Conservation (phyloP, 768 basidiomycete species). For the Podaxis sp. region DNA sequence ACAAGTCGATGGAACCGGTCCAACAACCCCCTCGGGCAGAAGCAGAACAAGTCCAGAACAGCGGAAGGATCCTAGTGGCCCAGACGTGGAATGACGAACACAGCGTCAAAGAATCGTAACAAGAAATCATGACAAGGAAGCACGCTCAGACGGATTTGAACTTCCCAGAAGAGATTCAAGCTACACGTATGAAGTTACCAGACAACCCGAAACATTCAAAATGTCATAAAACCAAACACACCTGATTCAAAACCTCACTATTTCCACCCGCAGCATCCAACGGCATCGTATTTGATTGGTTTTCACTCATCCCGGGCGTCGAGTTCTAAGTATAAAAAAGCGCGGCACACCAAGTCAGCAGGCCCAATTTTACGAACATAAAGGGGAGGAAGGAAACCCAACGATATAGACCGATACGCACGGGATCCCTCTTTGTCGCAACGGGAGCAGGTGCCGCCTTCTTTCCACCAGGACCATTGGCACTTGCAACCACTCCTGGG, state of each 20-base stretch:
- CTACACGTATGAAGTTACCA: background rate
- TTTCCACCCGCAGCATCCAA: background rate
- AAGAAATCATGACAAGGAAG: conserved; percentile 1
- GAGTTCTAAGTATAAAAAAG: conserved; percentile 1
- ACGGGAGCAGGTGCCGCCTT: conserved; percentile 10
- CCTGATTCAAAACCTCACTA: conserved; percentile 13
- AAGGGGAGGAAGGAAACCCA: too few relatives aligned
- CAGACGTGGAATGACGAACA: background rate
- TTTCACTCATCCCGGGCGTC: conserved; percentile 4
- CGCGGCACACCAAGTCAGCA: background rate
- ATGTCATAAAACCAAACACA: conserved; percentile 1
- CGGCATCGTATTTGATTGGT: background rate
- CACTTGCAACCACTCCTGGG: conserved; percentile 20
- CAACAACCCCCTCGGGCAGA: background rate
- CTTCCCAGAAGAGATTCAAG: conserved; percentile 9
- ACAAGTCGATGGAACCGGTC: background rate
- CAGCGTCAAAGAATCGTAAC: background rate
- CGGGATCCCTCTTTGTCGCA: conserved; percentile 12
- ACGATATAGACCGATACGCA: background rate
- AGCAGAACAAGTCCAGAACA: background rate
- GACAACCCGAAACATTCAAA: background rate
- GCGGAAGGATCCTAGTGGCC: background rate
- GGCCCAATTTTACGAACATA: background rate
- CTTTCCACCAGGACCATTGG: conserved; percentile 12
- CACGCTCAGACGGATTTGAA: conserved; percentile 8